Evolutionary conservation across 164 flowering plant genomes (phyloP), one percentile per base, ranked within the genome.

Genomic region (Liriodendron chinense): DNA sequence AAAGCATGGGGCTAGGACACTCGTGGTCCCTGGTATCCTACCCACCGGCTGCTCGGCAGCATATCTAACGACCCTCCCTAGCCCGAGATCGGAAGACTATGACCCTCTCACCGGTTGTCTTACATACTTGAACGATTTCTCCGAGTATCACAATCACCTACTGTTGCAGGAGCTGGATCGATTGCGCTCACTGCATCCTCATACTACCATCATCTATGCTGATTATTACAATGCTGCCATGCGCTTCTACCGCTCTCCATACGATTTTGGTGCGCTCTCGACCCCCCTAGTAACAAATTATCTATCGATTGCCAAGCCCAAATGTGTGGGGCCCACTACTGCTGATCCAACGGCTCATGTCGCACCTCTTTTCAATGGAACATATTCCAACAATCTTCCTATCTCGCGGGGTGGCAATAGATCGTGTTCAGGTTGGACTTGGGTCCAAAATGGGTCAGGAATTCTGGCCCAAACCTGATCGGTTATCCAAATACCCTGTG

Each of bases 11-110:
- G 90, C 89, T 20, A 78, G 69, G 81, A 82, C 77, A 62, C 20
- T 90, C n/a, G 47, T 88, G 82, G 88, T 90, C 57, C 89, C 91
- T 0, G 91, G 89, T 20, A 85, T 80, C 65, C 64, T 87, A 6
- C 93, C 89, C 0, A 76, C 85, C 0, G 91, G 93, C 6, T 90
- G 93, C 80, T 74, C 80, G 0, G 78, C 91, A 0, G 77, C 70
- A 50, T 89, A 80, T 73, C 75, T 87, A 28, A 84, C 90, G 0
- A 14, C 75, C 34, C 85, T 82, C 66, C 73, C 22, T 22, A 83
- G 82, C 73, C 62, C 72, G 0, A 80, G 78, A 57, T 68, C 70
- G 72, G 34, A 53, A 4, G 86, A 83, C 12, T 87, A 85, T 50
- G 87, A 89, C 47, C 73, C 73, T 7, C 21, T 47, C 22, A 78